phyloP scores from a whole-genome alignment of 2,329 filamentous ascomycete genomes.

The Epichloe scottii region DNA sequence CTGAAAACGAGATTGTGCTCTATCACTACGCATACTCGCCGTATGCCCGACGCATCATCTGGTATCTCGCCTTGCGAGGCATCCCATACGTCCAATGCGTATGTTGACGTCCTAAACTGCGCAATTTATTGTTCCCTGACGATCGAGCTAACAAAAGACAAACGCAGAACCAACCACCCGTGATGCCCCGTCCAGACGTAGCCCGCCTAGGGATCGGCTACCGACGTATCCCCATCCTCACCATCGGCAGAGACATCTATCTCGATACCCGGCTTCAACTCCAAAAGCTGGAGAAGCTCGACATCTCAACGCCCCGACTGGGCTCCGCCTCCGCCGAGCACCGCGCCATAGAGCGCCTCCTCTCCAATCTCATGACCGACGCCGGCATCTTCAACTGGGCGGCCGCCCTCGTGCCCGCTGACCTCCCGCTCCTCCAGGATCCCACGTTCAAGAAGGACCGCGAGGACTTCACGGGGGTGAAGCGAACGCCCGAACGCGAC shows the following conservation, averaged over 20 bases:
- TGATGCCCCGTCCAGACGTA: conserved; percentile 55
- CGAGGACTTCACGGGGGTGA: conserved; percentile 23
- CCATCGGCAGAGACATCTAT: conserved; percentile 56
- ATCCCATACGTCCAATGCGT: conserved; percentile 59
- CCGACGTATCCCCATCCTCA: conserved; percentile 55
- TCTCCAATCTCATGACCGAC: conserved; percentile 44
- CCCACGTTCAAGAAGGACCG: conserved; percentile 47
- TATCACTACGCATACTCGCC: conserved; percentile 57
- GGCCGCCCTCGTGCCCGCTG: conserved; percentile 42
- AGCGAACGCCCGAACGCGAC: conserved; percentile 15
- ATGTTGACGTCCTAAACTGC: conserved; percentile 6
- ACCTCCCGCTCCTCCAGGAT: conserved; percentile 41
- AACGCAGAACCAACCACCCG: conserved; percentile 47
- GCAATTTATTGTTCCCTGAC: too few relatives aligned
- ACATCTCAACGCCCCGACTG: conserved; percentile 29
- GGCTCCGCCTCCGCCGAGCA: conserved; percentile 26
- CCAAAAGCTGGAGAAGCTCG: conserved; percentile 45
- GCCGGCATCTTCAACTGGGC: conserved; percentile 42
- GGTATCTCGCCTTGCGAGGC: conserved; percentile 54
- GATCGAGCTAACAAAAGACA: too few relatives aligned
- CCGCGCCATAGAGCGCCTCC: conserved; percentile 37
- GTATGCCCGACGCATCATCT: conserved; percentile 48
- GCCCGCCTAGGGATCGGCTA: conserved; percentile 48
- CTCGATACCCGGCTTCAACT: conserved; percentile 59
- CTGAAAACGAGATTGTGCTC: conserved; percentile 33